Base-by-base conservation (phyloP, 2,329 filamentous ascomycete species). In the Neoscytalidium dimidiatum region DNA sequence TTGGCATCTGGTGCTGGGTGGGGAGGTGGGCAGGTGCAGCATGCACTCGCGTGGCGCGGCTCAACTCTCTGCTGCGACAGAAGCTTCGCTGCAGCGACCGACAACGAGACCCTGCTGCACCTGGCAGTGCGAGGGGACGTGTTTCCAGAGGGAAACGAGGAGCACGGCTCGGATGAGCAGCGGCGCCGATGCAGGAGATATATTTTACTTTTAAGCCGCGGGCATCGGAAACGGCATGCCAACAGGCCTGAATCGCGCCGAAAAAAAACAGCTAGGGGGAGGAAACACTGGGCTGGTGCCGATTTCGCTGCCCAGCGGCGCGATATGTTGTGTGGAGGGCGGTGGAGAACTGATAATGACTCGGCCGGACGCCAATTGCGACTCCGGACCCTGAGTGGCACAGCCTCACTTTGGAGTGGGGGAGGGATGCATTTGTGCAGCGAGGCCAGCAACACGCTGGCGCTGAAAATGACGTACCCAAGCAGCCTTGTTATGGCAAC, bases 381-480 rank as follows among this genome's bases (percentile, higher is more conserved):
- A 21, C 49, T 14, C 35, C 35, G 35, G 53, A 57, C 53, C 53
- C 53, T 57, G 53, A 57, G 35, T 9, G 23, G 21, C 35, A 29
- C 35, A 43, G 53, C 53, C 53, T 57, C 53, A 57, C 23, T 57
- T 57, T 57, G 53, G 13, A 35, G 44, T 35, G 29, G 53, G 53
- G 53, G 35, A 38, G 19, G 53, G 53, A 8, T 3, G 21, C 6
- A 23, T 3, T 57, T 31, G 23, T 26, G 52, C 14, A 26, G 29
- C 51, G 51, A 35, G 19, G 51, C 51, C 3, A 3, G 52, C 33
- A 4, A 26, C 33, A 33, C 29, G 35, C 44, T 57, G 53, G 38
- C 44, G 53, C 44, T 57, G 35, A 57, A 57, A 35, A 41, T 57
- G 53, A 57, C 53, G 53, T 57, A 57, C 17, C 53, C 53, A n/a